Evolutionary conservation across 2,329 filamentous ascomycete genomes (phyloP).

Genomic region (Verticillium albo-atrum): DNA sequence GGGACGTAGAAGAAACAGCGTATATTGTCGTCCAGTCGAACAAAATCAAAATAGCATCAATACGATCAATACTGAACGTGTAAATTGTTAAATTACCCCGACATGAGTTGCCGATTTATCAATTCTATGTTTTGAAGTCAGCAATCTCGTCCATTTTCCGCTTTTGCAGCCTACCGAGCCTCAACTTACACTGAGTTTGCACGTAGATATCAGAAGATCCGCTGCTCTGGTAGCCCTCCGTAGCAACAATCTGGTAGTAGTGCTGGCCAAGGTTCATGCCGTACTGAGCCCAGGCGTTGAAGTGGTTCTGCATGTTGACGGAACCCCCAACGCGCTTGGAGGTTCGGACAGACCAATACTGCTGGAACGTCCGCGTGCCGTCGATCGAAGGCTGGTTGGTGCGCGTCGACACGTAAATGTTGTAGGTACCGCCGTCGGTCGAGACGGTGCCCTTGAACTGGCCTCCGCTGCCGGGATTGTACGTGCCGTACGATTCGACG

Average conservation of each 20-base stretch:
- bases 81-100: too few relatives aligned
- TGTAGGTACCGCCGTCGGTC: conserved; percentile 27
- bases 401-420: conserved; percentile 27
- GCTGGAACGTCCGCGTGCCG: conserved; percentile 43
- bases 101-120: too few relatives aligned
- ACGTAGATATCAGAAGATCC: conserved; percentile 38
- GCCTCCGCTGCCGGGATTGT: conserved; percentile 2
- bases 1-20: too few relatives aligned
- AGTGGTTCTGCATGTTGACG: conserved; percentile 47
- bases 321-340: conserved; percentile 42
- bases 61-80: too few relatives aligned
- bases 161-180: too few relatives aligned
- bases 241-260: conserved; percentile 51
- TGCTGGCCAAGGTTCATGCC: conserved; percentile 42
- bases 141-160: too few relatives aligned
- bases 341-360: conserved; percentile 45
- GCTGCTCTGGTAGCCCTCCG: conserved; percentile 46
- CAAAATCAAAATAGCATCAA: too few relatives aligned
- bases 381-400: conserved; percentile 39
- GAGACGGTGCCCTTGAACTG: conserved; percentile 26
- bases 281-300: conserved; percentile 43
- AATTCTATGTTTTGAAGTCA: too few relatives aligned
- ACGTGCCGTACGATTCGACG: conserved; percentile 38
- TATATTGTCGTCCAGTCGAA: too few relatives aligned
- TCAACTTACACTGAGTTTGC: neutral